phyloP scores from a whole-genome alignment of 2,329 filamentous ascomycete species.

The Fusarium musae region DNA sequence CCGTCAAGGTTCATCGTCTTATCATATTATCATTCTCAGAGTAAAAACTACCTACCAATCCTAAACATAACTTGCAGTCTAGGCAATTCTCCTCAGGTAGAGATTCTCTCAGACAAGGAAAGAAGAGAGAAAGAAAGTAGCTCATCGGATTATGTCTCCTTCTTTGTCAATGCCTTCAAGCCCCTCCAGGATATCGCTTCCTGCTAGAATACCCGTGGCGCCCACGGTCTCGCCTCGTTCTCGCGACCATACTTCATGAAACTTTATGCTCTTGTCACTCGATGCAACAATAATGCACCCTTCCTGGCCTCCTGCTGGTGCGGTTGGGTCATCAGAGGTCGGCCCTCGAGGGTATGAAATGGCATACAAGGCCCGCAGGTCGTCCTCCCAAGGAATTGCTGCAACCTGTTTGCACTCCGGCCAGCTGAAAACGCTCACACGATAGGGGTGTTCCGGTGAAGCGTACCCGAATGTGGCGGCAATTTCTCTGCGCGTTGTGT shows the following conservation, averaged over 20 bases:
- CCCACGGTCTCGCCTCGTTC: conserved; percentile 63
- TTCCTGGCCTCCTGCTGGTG: conserved; percentile 47
- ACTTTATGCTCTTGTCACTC: conserved; percentile 92
- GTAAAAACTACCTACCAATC: conserved; percentile 9
- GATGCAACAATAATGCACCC: conserved; percentile 88
- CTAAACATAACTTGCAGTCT: conserved; percentile 28
- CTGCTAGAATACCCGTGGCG: conserved; percentile 74
- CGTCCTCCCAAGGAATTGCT: conserved; percentile 83
- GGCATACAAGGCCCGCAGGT: conserved; percentile 86
- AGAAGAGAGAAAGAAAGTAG: not conserved
- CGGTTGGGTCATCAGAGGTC: conserved; percentile 43
- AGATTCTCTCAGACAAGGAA: not conserved
- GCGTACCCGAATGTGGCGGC: conserved; percentile 94
- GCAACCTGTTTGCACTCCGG: conserved; percentile 88
- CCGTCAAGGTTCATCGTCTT: not conserved
- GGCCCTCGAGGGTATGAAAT: conserved; percentile 77
- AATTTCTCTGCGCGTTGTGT: conserved; percentile 84
- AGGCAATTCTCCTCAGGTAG: conserved; percentile 5
- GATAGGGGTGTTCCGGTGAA: conserved; percentile 86
- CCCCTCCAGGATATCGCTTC: conserved; percentile 86
- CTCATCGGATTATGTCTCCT: conserved; percentile 75
- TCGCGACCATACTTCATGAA: conserved; percentile 92
- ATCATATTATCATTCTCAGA: conserved; percentile 24
- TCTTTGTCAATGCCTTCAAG: conserved; percentile 83
- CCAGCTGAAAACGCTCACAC: conserved; percentile 95